Evolutionary conservation across 345 rosid genomes (phyloP), one percentile per base, ranked within the genome.

Genomic region (Camelina laxa): DNA sequence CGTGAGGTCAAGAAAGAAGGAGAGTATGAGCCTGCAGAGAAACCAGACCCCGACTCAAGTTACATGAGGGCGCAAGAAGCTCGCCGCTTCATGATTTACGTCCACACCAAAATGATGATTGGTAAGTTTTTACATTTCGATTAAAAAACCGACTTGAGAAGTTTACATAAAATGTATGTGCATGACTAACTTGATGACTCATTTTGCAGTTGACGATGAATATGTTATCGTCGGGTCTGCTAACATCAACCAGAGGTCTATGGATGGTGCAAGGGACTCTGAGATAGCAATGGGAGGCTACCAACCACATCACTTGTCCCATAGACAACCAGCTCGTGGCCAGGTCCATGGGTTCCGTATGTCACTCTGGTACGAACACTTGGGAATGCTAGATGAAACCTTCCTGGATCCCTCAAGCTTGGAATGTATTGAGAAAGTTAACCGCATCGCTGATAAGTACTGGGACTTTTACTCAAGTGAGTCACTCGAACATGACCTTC

Each of bases 251-350:
- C 98, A 92, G 82, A 81, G 99, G 73, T 92, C 99, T 1, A 92
- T 96, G 99, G 99, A 92, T 45, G 99, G 99, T 47, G 91, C 98
- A 35, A 85, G 97, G 75, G 99, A 96, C 88, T 85, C 98, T 2
- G 99, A 96, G 83, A 96, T 96, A 63, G 99, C 99, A 49, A 92
- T 96, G 98, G 99, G 99, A 76, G 98, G 82, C 11, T 96, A 86
- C 75, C 99, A 96, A 67, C 98, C 99, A 56, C 86, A 88, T 79
- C 98, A 96, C 80, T 71, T 92, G 81, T 82, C 97, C 10, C 59
- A 72, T 16, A 85, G 92, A 78, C 88, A 87, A 80, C 97, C 98
- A 11, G 96, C 98, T 17, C 84, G 94, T 35, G 99, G 99, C 21
- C 97, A 95, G 82, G 65, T 95, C 81, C 98, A 92, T 44, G 99